Conservation (phyloP, 805 yeast genomes). For the Myxozyma nipponensis region DNA sequence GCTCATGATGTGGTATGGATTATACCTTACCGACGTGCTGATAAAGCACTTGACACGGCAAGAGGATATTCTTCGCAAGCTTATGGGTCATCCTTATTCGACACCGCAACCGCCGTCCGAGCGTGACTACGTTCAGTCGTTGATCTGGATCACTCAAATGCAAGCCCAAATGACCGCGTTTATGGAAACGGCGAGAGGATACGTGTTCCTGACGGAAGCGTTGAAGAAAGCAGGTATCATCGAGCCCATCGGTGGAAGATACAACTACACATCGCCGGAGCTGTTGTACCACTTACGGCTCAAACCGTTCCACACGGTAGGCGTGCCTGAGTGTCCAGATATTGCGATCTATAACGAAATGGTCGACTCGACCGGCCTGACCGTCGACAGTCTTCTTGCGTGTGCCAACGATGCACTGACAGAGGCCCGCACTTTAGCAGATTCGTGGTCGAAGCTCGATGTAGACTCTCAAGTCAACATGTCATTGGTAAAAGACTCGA, state of each 20-base stretch:
- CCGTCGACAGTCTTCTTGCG: slow-evolving; percentile 9
- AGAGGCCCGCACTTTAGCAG: slow-evolving; percentile 4
- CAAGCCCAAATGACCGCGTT: slow-evolving; percentile 5
- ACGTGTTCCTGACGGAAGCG: slow-evolving; percentile 16
- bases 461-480: slow-evolving; percentile 5
- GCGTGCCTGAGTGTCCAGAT: slow-evolving; percentile 64
- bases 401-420: not conserved
- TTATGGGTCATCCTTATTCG: not conserved
- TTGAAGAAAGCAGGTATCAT: slow-evolving; percentile 8
- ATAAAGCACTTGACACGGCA: slow-evolving; percentile 47
- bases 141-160: slow-evolving; percentile 24
- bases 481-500: not conserved
- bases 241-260: not conserved
- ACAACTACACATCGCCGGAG: slow-evolving; percentile 29
- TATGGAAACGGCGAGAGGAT: slow-evolving; percentile 12
- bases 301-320: slow-evolving; percentile 77
- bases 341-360: slow-evolving; percentile 38
- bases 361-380: slow-evolving; percentile 4
- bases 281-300: slow-evolving; percentile 56
- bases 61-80: slow-evolving; percentile 30
- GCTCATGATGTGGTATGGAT: slow-evolving; percentile 64
- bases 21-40: slow-evolving; percentile 44
- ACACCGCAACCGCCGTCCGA: slow-evolving; percentile 14
- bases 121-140: not conserved
- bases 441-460: not conserved